Percentiles rank a stretch among this genome's conserved stretches.
Conservation (phyloP, 2,329 filamentous ascomycete species). For the Aspergillus versicolor region DNA sequence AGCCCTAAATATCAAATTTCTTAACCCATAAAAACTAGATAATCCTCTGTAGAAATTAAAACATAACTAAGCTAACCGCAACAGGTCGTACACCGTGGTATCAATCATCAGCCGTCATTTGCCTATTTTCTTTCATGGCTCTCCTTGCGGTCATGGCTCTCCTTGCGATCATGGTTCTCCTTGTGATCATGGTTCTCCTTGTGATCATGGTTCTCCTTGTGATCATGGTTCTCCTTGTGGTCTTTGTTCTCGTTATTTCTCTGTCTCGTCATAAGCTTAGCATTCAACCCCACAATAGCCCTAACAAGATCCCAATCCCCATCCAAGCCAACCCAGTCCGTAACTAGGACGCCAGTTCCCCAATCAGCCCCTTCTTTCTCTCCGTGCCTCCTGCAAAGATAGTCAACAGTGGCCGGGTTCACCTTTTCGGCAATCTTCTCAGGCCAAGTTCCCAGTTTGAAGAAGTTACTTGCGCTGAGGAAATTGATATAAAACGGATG, state of each 20-base stretch:
- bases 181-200: neutral
- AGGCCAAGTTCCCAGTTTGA: conserved; percentile 88
- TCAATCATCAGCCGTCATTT: neutral
- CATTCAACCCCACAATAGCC: conserved; percentile 90
- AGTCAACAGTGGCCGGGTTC: conserved; percentile 71
- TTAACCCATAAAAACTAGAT: neutral
- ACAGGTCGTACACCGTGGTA: neutral
- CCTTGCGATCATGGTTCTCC: neutral
- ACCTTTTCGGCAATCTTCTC: conserved; percentile 84
- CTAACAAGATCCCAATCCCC: conserved; percentile 89
- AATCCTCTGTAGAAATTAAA: neutral
- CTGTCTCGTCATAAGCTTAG: conserved; percentile 50
- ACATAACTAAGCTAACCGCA: neutral
- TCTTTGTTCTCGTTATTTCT: conserved; percentile 11
- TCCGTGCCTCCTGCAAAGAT: conserved; percentile 56
- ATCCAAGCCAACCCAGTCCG: conserved; percentile 84
- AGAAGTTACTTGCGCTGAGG: conserved; percentile 88
- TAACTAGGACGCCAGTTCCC: conserved; percentile 82
- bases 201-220: neutral
- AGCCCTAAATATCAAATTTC: neutral
- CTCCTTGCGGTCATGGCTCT: neutral
- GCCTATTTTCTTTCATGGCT: neutral
- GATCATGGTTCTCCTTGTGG: neutral
- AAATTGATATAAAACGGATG: conserved; percentile 86
- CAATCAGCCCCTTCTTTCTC: conserved; percentile 62